Evolutionary conservation across 2,329 filamentous ascomycete genomes (phyloP).

Genomic region (Scolecobasidium constrictum): DNA sequence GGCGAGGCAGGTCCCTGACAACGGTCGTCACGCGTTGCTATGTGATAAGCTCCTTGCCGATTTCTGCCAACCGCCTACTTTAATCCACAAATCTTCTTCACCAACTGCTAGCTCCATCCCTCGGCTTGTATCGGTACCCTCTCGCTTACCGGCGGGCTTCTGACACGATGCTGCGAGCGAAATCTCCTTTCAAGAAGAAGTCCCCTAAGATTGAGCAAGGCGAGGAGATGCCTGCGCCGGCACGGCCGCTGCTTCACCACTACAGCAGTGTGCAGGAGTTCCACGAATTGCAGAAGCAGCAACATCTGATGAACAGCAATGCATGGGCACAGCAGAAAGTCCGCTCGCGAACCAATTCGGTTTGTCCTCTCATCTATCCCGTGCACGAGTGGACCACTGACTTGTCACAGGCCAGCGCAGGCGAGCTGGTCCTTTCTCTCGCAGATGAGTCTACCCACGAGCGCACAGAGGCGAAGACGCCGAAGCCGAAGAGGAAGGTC

Average conservation of each 20-base stretch:
- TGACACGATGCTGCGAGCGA: conserved; percentile 6
- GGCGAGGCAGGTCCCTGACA: too few species aligned
- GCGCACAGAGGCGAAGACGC: neutral
- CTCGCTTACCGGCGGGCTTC: too few species aligned
- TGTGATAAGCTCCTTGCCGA: too few species aligned
- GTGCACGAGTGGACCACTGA: too few species aligned
- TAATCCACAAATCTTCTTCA: too few species aligned
- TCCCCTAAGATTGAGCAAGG: neutral
- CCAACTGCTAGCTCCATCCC: too few species aligned
- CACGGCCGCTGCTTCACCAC: neutral
- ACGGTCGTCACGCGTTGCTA: too few species aligned
- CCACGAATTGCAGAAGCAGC: conserved; percentile 6
- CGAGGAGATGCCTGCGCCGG: neutral
- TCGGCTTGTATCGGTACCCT: too few species aligned
- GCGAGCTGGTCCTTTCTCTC: too few species aligned
- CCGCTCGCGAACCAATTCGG: neutral
- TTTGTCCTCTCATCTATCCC: too few species aligned
- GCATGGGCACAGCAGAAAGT: conserved; percentile 3
- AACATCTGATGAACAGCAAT: conserved; percentile 2
- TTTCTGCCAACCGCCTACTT: too few species aligned
- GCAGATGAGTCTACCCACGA: neutral
- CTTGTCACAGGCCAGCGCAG: too few species aligned
- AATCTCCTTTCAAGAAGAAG: conserved; percentile 6
- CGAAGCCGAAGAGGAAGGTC: conserved; percentile 4
- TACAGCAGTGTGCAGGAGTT: conserved; percentile 7